These are phyloP conservation scores for Poa pratensis DNA, from an alignment of 176 grass and related monocot genomes.

Conservation along the genomic window DNA sequence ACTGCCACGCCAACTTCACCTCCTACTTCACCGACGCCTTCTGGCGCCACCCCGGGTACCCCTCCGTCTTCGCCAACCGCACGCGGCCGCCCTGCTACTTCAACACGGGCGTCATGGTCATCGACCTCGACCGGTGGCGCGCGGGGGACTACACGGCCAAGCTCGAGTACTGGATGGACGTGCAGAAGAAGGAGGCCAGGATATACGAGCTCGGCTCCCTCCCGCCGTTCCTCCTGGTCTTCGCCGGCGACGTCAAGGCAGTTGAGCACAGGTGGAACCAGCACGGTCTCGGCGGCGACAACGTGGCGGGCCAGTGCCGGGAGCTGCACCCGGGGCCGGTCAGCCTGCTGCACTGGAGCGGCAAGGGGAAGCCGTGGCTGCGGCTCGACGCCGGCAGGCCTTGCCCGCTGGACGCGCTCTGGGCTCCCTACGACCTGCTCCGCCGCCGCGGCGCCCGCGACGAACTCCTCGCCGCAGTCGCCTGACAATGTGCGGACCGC, in stretches of 20 bases:
- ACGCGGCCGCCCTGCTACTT: conserved; percentile 81
- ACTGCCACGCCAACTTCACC: conserved; percentile 99
- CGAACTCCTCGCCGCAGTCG: conserved; percentile 72
- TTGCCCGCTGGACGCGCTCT: conserved; percentile 85
- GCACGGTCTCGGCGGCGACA: conserved; percentile 95
- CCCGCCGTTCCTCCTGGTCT: conserved; percentile 87
- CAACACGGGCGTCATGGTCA: conserved; percentile 99
- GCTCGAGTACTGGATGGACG: conserved; percentile 98
- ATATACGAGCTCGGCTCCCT: conserved; percentile 95
- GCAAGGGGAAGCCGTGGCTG: conserved; percentile 97
- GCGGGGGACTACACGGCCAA: conserved; percentile 66
- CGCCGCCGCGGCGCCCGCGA: conserved; percentile 63
- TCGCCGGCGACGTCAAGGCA: conserved; percentile 90
- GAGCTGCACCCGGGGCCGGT: conserved; percentile 90
- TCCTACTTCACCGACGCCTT: conserved; percentile 92
- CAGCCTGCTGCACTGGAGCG: conserved; percentile 98
- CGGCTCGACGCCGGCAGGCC: conserved; percentile 76
- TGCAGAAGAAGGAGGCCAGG: conserved; percentile 90
- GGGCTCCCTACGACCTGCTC: conserved; percentile 93
- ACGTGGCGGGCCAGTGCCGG: conserved; percentile 81
- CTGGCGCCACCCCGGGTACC: conserved; percentile 67
- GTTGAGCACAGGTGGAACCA: conserved; percentile 99
- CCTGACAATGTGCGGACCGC: conserved; percentile 51
- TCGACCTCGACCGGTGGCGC: conserved; percentile 86
- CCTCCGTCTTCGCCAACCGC: conserved; percentile 63